Conservation (phyloP, 768 basidiomycete genomes). For the Tricholoma bakamatsutake region DNA sequence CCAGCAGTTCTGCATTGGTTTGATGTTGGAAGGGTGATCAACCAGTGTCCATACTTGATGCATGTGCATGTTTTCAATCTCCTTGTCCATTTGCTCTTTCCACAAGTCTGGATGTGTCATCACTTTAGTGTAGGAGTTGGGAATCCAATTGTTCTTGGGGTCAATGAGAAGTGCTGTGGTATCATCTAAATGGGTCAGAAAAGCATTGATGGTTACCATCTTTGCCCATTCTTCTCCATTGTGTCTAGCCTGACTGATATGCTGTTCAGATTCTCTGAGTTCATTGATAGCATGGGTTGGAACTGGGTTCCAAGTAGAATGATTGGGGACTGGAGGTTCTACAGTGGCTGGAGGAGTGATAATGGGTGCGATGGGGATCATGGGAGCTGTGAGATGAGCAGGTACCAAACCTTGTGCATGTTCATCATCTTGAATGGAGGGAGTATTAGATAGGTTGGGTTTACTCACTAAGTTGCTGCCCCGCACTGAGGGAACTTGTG, state of each 20-base stretch:
- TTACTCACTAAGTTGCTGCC: not conserved
- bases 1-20: no score
- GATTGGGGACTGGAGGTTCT: not conserved
- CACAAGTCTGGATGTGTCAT: no score
- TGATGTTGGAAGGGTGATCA: no score
- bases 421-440: not conserved
- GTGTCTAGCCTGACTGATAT: not conserved
- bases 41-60: no score
- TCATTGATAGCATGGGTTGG: slow-evolving; percentile 7
- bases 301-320: not conserved
- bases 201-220: no score
- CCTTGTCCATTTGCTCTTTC: not conserved
- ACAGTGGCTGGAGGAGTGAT: not conserved
- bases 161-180: not conserved
- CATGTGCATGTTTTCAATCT: no score
- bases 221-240: not conserved
- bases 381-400: not conserved
- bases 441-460: no score
- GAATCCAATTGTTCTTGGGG: not conserved
- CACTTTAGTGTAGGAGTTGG: no score
- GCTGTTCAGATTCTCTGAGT: slow-evolving; percentile 7
- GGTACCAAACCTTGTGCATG: not conserved
- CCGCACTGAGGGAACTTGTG: not conserved
- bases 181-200: not conserved
- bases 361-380: not conserved